Percentiles rank a stretch among this genome's conserved stretches.
phyloP scores from a whole-genome alignment of 78 protist species.

The Creolimax fragrantissima region DNA sequence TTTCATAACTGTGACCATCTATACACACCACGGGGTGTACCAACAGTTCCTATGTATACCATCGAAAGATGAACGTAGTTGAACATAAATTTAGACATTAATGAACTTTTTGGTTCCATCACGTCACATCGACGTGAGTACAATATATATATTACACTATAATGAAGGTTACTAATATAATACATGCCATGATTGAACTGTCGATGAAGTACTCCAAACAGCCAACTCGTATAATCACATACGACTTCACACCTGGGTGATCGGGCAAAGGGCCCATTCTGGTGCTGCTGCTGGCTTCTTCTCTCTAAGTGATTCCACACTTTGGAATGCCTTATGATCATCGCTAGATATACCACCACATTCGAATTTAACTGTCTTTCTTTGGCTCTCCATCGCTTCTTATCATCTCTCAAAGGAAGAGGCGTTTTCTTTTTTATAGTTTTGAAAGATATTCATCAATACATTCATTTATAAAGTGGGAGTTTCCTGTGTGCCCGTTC shows the following conservation, averaged over 20 bases:
- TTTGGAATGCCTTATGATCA: no score
- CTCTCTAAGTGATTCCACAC: no score
- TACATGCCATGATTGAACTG: not conserved
- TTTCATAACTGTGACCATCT: not conserved
- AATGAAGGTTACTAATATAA: not conserved
- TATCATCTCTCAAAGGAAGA: no score
- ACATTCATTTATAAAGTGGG: not conserved
- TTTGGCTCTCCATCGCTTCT: no score
- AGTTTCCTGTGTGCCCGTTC: no score
- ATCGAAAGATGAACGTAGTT: no score
- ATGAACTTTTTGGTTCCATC: not conserved
- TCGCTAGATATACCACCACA: no score
- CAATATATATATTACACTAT: not conserved
- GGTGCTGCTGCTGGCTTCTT: no score
- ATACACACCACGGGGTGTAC: not conserved
- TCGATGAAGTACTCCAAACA: not conserved
- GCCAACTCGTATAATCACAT: not conserved
- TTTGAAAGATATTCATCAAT: not conserved
- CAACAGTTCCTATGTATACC: not conserved
- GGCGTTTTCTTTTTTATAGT: no score
- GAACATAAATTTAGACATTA: not conserved
- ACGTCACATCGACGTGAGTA: not conserved
- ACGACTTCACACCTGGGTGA: no score
- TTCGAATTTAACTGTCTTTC: no score
- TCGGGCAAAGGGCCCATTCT: no score